Base-by-base conservation (phyloP, 2,329 filamentous ascomycete species). In the Claviceps sp. region DNA sequence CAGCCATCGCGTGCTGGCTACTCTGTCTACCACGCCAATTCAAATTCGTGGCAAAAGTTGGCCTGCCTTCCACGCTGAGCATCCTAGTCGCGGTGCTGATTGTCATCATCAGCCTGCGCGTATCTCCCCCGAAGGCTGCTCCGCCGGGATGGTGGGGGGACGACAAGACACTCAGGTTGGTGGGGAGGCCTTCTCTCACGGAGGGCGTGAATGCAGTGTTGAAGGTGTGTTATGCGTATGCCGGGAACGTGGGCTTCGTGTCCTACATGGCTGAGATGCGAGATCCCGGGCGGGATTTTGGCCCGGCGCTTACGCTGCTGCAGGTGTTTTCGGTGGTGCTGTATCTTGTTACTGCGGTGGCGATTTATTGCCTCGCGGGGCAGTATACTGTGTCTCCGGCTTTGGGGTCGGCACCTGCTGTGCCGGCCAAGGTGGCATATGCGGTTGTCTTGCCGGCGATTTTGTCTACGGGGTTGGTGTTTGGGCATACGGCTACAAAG, bases 11-110 rank as follows among this genome's bases (percentile, higher is more conserved):
- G 26, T 30, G 26, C 18, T 85, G 75, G 63, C 54, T 80, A 30
- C 81, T 77, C 58, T 87, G 82, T 5, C 71, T 86, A 36, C 83
- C 84, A 1, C 73, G 84, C 48, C 86, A 82, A 0, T 86, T 86
- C 86, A 82, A 0, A 85, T 86, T 68, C 42, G 60, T 64, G 40
- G 55, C 60, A 40, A 57, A 62, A 47, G 60, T 61, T 1, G 66
- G 65, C 9, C 56, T 67, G 38, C 63, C 64, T 22, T 64, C 58
- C 47, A 64, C 63, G 18, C 58, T 68, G n/a, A 60, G 60, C 48
- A 65, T 69, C 53, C 55, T 68, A 24, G 61, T 61, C 16, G 63
- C 67, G 24, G 58, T 68, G 20, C 58, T 69, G 47, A 62, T 68
- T 45, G 65, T 68, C 58, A 69, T 69, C 58, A 65, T 65, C 54